Conservation (phyloP, 352 stramenopile genomes). For the Pythium periplocum region DNA sequence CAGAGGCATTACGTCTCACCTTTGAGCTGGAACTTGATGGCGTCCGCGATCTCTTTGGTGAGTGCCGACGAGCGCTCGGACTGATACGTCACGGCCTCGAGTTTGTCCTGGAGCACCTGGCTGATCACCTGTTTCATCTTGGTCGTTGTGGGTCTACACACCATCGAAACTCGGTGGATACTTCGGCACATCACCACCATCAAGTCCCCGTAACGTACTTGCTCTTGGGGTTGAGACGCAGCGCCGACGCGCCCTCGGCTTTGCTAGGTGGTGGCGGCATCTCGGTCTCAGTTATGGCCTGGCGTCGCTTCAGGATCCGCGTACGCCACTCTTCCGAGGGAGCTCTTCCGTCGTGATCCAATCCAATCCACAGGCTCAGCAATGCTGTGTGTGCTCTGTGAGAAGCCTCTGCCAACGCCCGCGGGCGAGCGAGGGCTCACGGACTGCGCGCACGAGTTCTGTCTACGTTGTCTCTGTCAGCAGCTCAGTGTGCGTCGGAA, state of each 20-base stretch:
- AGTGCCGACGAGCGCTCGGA: conserved; percentile 67
- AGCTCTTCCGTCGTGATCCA: conserved; percentile 4
- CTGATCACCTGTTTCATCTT: conserved; percentile 79
- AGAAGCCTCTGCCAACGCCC: conserved; percentile 26
- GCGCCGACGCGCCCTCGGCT: conserved; percentile 30
- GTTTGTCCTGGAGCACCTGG: conserved; percentile 61
- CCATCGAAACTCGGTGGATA: background rate
- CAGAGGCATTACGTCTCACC: conserved; percentile 20
- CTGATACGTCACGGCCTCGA: conserved; percentile 58
- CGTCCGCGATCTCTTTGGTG: conserved; percentile 85
- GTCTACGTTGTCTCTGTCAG: conserved; percentile 57
- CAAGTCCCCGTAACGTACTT: conserved; percentile 17
- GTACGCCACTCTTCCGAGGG: conserved; percentile 3
- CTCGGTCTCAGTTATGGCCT: background rate
- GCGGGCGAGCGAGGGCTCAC: conserved; percentile 50
- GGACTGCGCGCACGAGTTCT: conserved; percentile 82
- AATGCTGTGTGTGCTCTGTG: conserved; percentile 55
- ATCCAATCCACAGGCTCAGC: background rate
- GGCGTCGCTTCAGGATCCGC: conserved; percentile 18
- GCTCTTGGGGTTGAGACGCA: conserved; percentile 58
- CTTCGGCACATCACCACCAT: background rate
- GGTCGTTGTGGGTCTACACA: conserved; percentile 51
- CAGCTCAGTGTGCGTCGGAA: conserved; percentile 54
- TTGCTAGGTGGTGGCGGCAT: conserved; percentile 38
- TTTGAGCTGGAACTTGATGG: conserved; percentile 81